Evolutionary conservation across 139 green algal species (phyloP), one percentile per base, ranked within the genome.

Genomic region (Pleodorina starrii): DNA sequence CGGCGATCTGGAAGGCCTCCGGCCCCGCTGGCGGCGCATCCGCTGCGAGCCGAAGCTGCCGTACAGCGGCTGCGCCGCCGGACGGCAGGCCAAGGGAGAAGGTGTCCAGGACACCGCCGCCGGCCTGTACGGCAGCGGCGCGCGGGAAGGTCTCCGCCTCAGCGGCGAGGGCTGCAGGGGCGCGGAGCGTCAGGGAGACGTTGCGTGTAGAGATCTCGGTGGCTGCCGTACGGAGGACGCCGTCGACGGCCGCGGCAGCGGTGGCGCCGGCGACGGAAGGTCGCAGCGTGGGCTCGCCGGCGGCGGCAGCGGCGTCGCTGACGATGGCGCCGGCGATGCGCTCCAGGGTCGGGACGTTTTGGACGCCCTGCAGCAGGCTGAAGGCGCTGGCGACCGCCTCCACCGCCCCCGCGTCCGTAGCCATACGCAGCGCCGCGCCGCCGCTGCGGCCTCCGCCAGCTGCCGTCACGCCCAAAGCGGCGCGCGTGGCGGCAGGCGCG

Each of bases 221-320:
- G 1, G 92, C 92, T 12, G 88, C 92, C 3, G 90, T 92, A 5
- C 90, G 81, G 38, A 95, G 79, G 12, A 95, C 54, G 25, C 92
- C 92, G 72, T 85, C 85, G 25, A 93, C 35, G 5, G 85, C n/a
- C n/a, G n/a, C 69, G 38, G 40, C 72, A 38, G 72, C 72, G 17
- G 68, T 40, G 0, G 35, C 72, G 38, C 40, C 40, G 38, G 9
- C 19, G 4, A 59, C 32, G 9, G 72, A 57, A 35, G 69, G 69
- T 2, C 69, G 69, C 7, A 50, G 7, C 35, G 69, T 46, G 35
- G 1, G 2, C 1, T 21, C 73, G 21, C 80, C 73, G 9, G 35
- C 36, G 43, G 78, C 84, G 48, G 84, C 25, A 38, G 85, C 44
- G 42, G 46, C 74, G 60, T 11, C 48, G 60, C 23, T 59, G 51